phyloP scores from a whole-genome alignment of 1,284 basidiomycete species.

The Rhodotorula sp. region DNA sequence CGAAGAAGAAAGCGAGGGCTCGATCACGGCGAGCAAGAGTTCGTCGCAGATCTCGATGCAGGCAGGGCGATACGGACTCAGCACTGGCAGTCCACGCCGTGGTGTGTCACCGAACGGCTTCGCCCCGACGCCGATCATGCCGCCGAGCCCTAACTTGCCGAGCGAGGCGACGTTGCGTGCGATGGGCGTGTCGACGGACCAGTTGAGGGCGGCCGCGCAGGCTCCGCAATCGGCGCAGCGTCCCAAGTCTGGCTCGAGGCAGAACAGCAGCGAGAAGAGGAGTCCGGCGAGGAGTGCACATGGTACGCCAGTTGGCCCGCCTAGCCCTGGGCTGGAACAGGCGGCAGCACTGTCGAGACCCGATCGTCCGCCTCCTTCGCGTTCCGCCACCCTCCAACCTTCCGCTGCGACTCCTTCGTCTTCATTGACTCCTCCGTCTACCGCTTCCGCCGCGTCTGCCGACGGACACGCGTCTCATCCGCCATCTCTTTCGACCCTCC shows the following conservation, averaged over 20 bases:
- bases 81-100: background rate
- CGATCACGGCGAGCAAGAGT: conserved; percentile 5
- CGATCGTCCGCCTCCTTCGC: background rate
- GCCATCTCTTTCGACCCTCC: background rate
- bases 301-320: background rate
- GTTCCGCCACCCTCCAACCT: background rate
- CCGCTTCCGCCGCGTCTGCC: background rate
- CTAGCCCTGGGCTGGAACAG: conserved; percentile 2
- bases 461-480: background rate
- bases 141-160: conserved; percentile 18
- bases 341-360: too few relatives aligned
- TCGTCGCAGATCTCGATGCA: background rate
- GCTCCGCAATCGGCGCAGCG: background rate
- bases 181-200: conserved; percentile 15
- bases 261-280: conserved; percentile 3
- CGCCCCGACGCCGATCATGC: background rate
- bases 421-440: background rate
- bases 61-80: background rate
- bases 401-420: background rate
- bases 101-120: background rate
- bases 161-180: conserved; percentile 14
- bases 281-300: conserved; percentile 1
- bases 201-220: conserved; percentile 12
- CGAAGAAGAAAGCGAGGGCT: background rate
- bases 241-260: background rate